Base-by-base conservation (phyloP, 371 early-diverging fungal genomes). In the Dichotomocladium elegans region DNA sequence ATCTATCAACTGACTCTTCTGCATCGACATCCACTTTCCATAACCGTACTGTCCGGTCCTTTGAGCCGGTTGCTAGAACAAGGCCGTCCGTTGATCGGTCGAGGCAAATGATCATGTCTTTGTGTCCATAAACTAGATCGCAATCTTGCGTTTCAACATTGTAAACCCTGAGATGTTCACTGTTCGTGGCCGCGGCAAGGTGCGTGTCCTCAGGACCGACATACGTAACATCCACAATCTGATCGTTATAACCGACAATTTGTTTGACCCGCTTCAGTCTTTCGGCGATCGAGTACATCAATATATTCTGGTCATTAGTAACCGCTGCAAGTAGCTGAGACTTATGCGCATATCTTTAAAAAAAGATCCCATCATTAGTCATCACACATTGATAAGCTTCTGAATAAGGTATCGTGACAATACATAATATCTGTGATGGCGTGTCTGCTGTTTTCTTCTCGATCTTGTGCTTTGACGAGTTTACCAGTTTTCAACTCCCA, bases 231-330 rank as follows among this genome's bases (percentile, higher is more conserved):
- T 94, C 96, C 12, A 95, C 87, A 31, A 98, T 83, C 62, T 96
- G 96, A 49, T 98, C 95, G 55, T 96, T 96, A 67, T 93, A 93
- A 22, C 98, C 98, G 5, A 93, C 90, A 60, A 96, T 83, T 66
- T 94, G 93, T 56, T 87, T 87, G 11, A 79, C 66, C 14, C 85
- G 80, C 50, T 75, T 69, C 21, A 93, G 51, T 57, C 65, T 61
- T 2, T 61, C 52, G 15, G 66, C 61, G 10, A 86, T 54, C 10
- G 85, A 73, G 56, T 90, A 92, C 59, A 93, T 85, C 29, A 91
- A 52, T 45, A 97, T 79, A 60, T 95, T 95, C 55, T 95, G 94
- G 67, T 96, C 98, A 52, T 82, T 86, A 6, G 94, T 94, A 21
- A 93, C 72, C 1, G 85, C 85, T 22, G 85, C 78, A 30, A 94